Conservation (phyloP, 1,139 yeast species). For the Suhomyces chickasaworum region DNA sequence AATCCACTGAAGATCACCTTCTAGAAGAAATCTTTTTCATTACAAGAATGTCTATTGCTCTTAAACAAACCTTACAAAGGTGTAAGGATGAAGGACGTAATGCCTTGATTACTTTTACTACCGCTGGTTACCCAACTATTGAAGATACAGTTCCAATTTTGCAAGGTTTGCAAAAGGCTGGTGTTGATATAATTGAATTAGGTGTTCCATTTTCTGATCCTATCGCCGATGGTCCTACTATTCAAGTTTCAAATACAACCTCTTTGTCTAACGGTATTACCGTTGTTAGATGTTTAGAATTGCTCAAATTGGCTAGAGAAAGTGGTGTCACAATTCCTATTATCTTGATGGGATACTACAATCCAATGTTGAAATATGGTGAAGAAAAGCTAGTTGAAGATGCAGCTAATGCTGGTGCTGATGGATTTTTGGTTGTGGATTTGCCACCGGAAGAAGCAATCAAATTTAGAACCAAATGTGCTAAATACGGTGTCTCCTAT, state of each 20-base stretch:
- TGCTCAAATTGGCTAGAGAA: slow-evolving; percentile 73
- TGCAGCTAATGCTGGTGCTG: slow-evolving; percentile 85
- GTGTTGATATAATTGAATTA: slow-evolving; percentile 90
- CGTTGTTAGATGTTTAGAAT: slow-evolving; percentile 64
- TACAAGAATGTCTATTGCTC: slow-evolving; percentile 57
- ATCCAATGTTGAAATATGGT: slow-evolving; percentile 88
- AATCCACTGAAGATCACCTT: slow-evolving; percentile 5
- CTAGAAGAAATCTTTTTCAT: not conserved
- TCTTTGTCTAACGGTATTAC: slow-evolving; percentile 85
- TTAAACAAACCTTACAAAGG: slow-evolving; percentile 70
- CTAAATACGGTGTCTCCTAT: slow-evolving; percentile 71
- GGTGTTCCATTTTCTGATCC: slow-evolving; percentile 99
- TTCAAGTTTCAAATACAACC: slow-evolving; percentile 78
- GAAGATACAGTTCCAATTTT: slow-evolving; percentile 87
- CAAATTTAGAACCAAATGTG: slow-evolving; percentile 74
- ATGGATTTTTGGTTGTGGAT: slow-evolving; percentile 92
- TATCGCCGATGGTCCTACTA: slow-evolving; percentile 97
- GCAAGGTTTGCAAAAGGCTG: slow-evolving; percentile 89
- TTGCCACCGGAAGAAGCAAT: slow-evolving; percentile 98
- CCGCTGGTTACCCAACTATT: slow-evolving; percentile 90
- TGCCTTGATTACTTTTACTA: slow-evolving; percentile 88
- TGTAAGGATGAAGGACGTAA: slow-evolving; percentile 77
- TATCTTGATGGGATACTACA: slow-evolving; percentile 95
- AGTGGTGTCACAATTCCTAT: slow-evolving; percentile 88
- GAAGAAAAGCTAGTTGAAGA: slow-evolving; percentile 80